These are phyloP conservation scores for Edaphochlamys debaryana DNA, from an alignment of 139 green algal genomes.

Conservation along the genomic window DNA sequence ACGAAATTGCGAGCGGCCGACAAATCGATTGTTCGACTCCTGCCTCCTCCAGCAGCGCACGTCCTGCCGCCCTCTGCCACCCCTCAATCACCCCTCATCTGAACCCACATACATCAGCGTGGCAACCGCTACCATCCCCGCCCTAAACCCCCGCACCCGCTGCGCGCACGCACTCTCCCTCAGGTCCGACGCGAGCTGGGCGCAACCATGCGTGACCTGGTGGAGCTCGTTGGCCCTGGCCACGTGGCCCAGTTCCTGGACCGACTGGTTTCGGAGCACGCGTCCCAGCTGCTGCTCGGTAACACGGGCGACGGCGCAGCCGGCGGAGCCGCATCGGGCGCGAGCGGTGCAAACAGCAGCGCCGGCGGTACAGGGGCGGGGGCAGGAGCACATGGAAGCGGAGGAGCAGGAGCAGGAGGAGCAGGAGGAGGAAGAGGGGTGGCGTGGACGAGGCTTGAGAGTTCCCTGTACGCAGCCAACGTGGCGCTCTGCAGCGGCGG, in stretches of 20 bases:
- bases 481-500: constrained; percentile 58
- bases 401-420: constrained; percentile 2
- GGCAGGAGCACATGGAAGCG: not conserved
- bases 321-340: not conserved
- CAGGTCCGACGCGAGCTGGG: constrained; percentile 70
- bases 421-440: not conserved
- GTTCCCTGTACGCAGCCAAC: constrained; percentile 70
- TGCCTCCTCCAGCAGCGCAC: too few species aligned
- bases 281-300: not conserved
- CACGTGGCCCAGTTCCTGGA: constrained; percentile 50
- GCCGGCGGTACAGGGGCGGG: too few species aligned
- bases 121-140: too few species aligned
- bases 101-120: too few species aligned
- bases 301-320: too few species aligned
- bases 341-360: not conserved
- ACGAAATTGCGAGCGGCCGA: too few species aligned
- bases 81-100: too few species aligned
- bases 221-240: constrained; percentile 44
- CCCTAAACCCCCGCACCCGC: too few species aligned
- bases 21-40: too few species aligned
- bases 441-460: constrained; percentile 55
- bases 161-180: too few species aligned
- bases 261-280: constrained; percentile 26
- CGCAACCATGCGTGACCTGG: constrained; percentile 61
- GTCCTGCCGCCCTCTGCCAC: too few species aligned